Percentiles rank a stretch among this genome's conserved stretches.
Conservation (phyloP, 2,329 filamentous ascomycete species). For the Microcyclospora pomicola region DNA sequence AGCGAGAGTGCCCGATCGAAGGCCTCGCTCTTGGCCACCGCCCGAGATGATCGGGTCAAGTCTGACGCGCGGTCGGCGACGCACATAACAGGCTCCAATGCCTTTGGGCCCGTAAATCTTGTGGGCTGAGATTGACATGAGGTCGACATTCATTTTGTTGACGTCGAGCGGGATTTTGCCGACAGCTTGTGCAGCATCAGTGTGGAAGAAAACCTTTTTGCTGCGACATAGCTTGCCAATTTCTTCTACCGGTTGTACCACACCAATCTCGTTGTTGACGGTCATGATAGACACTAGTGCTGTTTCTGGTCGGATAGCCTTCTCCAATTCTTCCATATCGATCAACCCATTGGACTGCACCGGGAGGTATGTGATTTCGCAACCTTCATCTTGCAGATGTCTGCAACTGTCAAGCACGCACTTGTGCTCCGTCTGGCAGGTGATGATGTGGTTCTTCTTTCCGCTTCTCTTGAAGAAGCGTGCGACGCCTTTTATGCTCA, state of each 20-base stretch:
- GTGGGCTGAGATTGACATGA: slow-evolving; percentile 98
- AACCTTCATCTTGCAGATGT: slow-evolving; percentile 92
- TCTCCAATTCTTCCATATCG: slow-evolving; percentile 69
- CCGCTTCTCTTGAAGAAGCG: slow-evolving; percentile 84
- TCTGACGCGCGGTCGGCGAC: slow-evolving; percentile 81
- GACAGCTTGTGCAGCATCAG: slow-evolving; percentile 91
- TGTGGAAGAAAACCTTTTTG: slow-evolving; percentile 96
- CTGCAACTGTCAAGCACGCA: slow-evolving; percentile 95
- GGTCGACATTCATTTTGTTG: slow-evolving; percentile 92
- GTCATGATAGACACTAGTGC: slow-evolving; percentile 93
- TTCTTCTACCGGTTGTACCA: slow-evolving; percentile 90
- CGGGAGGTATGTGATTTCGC: slow-evolving; percentile 90
- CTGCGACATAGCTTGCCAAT: slow-evolving; percentile 84
- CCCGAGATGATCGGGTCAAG: slow-evolving; percentile 92
- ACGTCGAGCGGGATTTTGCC: slow-evolving; percentile 96
- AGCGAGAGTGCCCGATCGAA: slow-evolving; percentile 86
- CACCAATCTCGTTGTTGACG: slow-evolving; percentile 98
- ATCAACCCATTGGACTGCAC: slow-evolving; percentile 79
- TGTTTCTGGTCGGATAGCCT: slow-evolving; percentile 81
- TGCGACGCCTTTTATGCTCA: slow-evolving; percentile 97
- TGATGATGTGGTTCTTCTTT: slow-evolving; percentile 98
- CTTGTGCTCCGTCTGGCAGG: slow-evolving; percentile 95
- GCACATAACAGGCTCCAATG: slow-evolving; percentile 89
- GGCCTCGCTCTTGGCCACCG: slow-evolving; percentile 86
- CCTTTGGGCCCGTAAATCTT: slow-evolving; percentile 99